Base-by-base conservation (phyloP, 1,139 yeast species). In the Blastobotrys ciferrii region DNA sequence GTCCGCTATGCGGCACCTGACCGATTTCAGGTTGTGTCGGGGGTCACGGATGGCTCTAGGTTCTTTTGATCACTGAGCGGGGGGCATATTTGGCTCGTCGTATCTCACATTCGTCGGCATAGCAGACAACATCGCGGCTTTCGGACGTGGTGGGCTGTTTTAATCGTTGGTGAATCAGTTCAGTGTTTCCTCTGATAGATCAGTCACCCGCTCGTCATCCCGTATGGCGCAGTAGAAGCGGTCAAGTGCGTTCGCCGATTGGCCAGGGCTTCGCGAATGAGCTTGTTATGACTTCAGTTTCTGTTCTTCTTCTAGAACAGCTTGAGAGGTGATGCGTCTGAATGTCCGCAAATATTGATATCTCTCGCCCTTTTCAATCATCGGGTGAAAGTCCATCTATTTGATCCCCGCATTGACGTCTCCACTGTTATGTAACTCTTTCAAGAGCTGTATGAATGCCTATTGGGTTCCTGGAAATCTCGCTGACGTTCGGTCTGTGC, bases 321-420 rank as follows among this genome's bases (percentile, higher is more conserved):
- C 53, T 89, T 96, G 32, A 84, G 62, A 0, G 96, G 86, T 1
- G 82, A 75, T 0, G 97, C 88, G 0, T 97, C 97, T 39, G 80
- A 74, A 50, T 91, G 75, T 0, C 95, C 96, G 52, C 89, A 75
- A 38, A 88, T 58, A 18, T 76, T 80, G 13, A 77, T 63, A 60
- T 84, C 88, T 14, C 46, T 72, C 74, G 51, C 84, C 84, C 25
- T 77, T 75, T 55, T 80, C 81, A 1, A 89, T 60, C 2, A 63
- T 51, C 0, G 77, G 72, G 33, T 78, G 72, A 4, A 87, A 62
- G 23, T 81, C 82, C 48, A 67, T 69, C 82, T 94, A 88, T 48
- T 67, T 72, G 0, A 87, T 73, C 46, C 75, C 77, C 2, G 85
- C 80, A 17, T 69, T 73, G 15, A 85, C 72, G n/a, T 62, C 55